Percentiles rank a stretch among this genome's conserved stretches.
phyloP scores from a whole-genome alignment of 345 rosid species.

The Hypericum perforatum region DNA sequence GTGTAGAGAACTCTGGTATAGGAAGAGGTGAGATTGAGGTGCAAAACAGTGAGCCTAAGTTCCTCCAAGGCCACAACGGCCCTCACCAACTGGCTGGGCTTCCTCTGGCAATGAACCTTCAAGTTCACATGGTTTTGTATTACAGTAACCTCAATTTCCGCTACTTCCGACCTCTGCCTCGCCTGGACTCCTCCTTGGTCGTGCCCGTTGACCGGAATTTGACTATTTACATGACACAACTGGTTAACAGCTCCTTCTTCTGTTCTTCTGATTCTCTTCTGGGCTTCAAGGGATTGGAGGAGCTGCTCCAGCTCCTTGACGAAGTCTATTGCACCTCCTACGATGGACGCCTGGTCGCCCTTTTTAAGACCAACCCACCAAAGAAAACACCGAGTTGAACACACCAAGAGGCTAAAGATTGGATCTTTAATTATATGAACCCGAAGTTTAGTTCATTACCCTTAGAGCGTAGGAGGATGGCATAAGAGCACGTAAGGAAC shows the following conservation, averaged over 20 bases:
- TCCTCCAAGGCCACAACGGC: constrained; percentile 52
- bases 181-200: constrained; percentile 2
- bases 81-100: constrained; percentile 46
- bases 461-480: constrained; percentile 56
- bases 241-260: constrained; percentile 19
- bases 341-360: constrained; percentile 82
- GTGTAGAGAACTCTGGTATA: constrained; percentile 40
- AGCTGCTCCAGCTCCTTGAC: constrained; percentile 74
- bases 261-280: constrained; percentile 28
- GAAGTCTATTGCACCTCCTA: constrained; percentile 83
- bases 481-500: constrained; percentile 57
- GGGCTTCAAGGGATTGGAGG: constrained; percentile 47
- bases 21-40: constrained; percentile 52
- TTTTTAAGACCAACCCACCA: constrained; percentile 3
- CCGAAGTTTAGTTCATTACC: constrained; percentile 22
- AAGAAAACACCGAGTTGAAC: background rate
- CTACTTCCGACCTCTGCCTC: constrained; percentile 17
- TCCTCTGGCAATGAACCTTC: constrained; percentile 44
- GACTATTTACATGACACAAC: constrained; percentile 17
- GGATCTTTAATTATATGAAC: background rate
- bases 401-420: constrained; percentile 1
- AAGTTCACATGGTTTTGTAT: constrained; percentile 52
- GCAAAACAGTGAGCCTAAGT: constrained; percentile 49
- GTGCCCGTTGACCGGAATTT: background rate
- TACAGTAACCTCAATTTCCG: constrained; percentile 42